Percentiles rank a stretch among this genome's conserved stretches.
Evolutionary conservation across 768 basidiomycete species (phyloP).

Genomic region (Suillus luteus): DNA sequence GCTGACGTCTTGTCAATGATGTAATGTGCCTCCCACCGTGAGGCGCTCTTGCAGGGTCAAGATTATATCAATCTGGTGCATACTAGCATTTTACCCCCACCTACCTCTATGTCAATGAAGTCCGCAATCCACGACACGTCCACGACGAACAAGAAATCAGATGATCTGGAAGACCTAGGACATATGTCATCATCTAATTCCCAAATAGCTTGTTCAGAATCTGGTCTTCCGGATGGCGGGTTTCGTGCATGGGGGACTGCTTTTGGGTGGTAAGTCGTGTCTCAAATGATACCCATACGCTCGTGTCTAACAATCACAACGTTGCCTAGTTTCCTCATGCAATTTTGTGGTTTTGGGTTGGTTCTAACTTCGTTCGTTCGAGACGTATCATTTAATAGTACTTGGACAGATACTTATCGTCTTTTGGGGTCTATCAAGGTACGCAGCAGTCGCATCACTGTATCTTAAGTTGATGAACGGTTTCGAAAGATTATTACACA

Average conservation of each 20-base stretch:
- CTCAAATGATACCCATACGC: background rate
- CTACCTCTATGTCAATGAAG: background rate
- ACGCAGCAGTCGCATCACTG: background rate
- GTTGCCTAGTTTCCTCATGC: slow-evolving; percentile 24
- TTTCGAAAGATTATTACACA: slow-evolving; percentile 35
- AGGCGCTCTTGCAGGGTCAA: background rate
- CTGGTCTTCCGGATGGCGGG: slow-evolving; percentile 14
- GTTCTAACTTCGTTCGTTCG: background rate
- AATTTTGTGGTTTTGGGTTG: slow-evolving; percentile 32
- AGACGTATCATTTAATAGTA: no score
- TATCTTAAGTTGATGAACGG: slow-evolving; percentile 11
- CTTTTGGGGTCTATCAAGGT: slow-evolving; percentile 39
- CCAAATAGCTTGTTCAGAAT: background rate
- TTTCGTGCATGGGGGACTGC: slow-evolving; percentile 17
- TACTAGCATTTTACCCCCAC: background rate
- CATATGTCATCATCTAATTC: background rate
- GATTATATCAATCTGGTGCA: background rate
- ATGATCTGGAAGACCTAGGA: background rate
- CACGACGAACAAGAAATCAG: background rate
- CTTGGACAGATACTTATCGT: slow-evolving; percentile 23
- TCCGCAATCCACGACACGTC: background rate
- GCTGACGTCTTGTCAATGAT: no score
- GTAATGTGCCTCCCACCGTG: background rate
- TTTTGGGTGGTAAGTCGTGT: slow-evolving; percentile 12
- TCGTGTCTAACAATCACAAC: background rate